Conservation (phyloP, 1,284 basidiomycete species). For the Sporisorium exsertum region DNA sequence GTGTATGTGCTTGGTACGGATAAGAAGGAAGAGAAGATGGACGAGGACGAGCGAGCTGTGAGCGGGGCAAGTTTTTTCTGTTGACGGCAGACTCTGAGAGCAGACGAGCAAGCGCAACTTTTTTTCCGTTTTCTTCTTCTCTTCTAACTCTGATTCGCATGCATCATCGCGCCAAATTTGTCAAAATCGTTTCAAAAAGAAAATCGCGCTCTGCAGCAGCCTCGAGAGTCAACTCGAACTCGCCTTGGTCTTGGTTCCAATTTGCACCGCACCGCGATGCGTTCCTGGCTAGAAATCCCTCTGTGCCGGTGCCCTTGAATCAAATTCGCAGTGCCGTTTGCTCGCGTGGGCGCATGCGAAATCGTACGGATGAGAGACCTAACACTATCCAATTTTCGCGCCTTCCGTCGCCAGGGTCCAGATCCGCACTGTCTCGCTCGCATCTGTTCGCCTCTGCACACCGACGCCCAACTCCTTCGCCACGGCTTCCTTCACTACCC, state of each 20-base stretch:
- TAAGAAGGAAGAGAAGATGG: background rate
- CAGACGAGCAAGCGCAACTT: conserved; percentile 14
- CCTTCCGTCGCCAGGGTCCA: background rate
- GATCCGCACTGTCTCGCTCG: background rate
- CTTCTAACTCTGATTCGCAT: background rate
- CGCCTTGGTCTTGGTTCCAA: conserved; percentile 6
- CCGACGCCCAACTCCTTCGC: background rate
- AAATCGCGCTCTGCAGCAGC: conserved; percentile 3
- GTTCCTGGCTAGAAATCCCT: background rate
- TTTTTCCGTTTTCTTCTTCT: background rate
- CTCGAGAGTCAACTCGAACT: too few species aligned
- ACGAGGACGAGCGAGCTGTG: background rate
- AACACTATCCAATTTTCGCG: too few species aligned
- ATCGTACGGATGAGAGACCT: too few species aligned
- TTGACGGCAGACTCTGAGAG: background rate
- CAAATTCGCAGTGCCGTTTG: background rate
- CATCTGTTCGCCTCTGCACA: background rate
- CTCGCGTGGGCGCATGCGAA: conserved; percentile 1
- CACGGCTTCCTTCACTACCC: background rate
- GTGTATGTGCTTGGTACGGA: background rate
- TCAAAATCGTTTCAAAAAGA: background rate
- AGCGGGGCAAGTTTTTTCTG: conserved; percentile 11
- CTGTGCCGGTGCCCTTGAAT: conserved; percentile 1
- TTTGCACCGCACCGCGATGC: background rate
- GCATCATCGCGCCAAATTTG: background rate